phyloP scores from a whole-genome alignment of 2,329 filamentous ascomycete genomes.

The Escovopsis weberi region DNA sequence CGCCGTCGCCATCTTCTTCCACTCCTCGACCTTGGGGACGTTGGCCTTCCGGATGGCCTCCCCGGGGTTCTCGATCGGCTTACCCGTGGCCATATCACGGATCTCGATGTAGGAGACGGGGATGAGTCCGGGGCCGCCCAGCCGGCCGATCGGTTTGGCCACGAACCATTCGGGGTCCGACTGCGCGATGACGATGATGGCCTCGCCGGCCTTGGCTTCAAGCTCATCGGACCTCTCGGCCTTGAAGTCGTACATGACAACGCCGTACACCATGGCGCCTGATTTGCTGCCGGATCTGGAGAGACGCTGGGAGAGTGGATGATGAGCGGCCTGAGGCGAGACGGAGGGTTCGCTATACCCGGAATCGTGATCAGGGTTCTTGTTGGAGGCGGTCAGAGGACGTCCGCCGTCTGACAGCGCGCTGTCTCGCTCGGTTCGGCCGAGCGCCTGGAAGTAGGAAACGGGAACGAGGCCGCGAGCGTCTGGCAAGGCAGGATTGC shows the following conservation, averaged over 20 bases:
- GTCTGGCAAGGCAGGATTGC: conserved; percentile 78
- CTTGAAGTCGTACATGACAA: conserved; percentile 93
- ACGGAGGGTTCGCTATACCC: conserved; percentile 44
- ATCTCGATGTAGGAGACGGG: conserved; percentile 96
- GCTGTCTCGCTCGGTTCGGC: conserved; percentile 85
- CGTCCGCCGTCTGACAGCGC: conserved; percentile 48
- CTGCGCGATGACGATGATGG: conserved; percentile 96
- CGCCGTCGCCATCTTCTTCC: conserved; percentile 98
- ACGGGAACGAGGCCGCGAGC: conserved; percentile 88
- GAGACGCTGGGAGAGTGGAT: conserved; percentile 25
- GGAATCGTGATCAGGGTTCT: conserved; percentile 71
- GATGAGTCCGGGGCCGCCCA: conserved; percentile 91
- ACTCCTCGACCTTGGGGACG: conserved; percentile 90
- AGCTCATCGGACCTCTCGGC: conserved; percentile 93
- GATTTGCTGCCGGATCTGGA: conserved; percentile 37
- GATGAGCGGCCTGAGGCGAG: conserved; percentile 9
- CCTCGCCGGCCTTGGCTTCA: conserved; percentile 86
- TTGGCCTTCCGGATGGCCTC: conserved; percentile 80
- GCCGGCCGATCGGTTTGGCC: conserved; percentile 90
- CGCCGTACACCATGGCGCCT: conserved; percentile 87
- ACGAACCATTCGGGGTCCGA: conserved; percentile 99
- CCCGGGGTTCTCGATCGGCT: conserved; percentile 64
- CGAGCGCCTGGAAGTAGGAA: conserved; percentile 81
- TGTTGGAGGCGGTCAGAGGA: conserved; percentile 29
- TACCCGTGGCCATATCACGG: conserved; percentile 78